These are phyloP conservation scores for Russula dissimulans DNA, from an alignment of 768 basidiomycete genomes.

Conservation along the genomic window DNA sequence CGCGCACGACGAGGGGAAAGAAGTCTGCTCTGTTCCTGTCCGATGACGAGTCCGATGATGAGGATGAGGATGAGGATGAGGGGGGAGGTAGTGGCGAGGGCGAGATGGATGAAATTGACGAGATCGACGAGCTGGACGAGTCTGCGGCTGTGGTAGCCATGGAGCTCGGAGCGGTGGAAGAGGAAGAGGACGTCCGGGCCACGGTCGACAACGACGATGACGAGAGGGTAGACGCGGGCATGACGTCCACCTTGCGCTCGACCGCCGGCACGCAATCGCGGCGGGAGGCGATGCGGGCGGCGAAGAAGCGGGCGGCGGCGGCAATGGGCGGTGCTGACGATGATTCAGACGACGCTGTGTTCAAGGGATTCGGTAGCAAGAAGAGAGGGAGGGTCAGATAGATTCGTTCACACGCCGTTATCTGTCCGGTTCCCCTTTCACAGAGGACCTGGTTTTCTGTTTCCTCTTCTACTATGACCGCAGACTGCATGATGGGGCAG, in stretches of 20 bases:
- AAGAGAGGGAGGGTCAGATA: slow-evolving; percentile 15
- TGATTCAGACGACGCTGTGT: slow-evolving; percentile 60
- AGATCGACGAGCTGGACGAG: neutral
- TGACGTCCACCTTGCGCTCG: slow-evolving; percentile 23
- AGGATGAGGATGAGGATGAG: neutral
- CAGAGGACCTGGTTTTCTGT: neutral
- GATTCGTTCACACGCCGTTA: too few species aligned
- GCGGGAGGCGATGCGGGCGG: slow-evolving; percentile 10
- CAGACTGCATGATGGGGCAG: too few species aligned
- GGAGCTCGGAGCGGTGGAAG: neutral
- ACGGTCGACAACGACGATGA: neutral
- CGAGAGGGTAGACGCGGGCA: slow-evolving; percentile 5
- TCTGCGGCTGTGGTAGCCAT: neutral
- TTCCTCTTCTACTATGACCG: too few species aligned
- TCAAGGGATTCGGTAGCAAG: slow-evolving; percentile 47
- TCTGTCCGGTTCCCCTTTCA: neutral
- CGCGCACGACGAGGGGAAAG: neutral
- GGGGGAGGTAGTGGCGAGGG: neutral
- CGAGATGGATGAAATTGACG: neutral
- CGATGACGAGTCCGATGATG: neutral
- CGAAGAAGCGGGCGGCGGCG: slow-evolving; percentile 9
- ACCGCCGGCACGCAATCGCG: slow-evolving; percentile 21
- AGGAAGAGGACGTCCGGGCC: neutral
- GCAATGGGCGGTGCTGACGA: slow-evolving; percentile 37
- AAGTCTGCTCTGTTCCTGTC: slow-evolving; percentile 12